Percentiles rank a stretch among this genome's conserved stretches.
Evolutionary conservation across 305 asterid species (phyloP).

Genomic region (Fraxinus greggii): DNA sequence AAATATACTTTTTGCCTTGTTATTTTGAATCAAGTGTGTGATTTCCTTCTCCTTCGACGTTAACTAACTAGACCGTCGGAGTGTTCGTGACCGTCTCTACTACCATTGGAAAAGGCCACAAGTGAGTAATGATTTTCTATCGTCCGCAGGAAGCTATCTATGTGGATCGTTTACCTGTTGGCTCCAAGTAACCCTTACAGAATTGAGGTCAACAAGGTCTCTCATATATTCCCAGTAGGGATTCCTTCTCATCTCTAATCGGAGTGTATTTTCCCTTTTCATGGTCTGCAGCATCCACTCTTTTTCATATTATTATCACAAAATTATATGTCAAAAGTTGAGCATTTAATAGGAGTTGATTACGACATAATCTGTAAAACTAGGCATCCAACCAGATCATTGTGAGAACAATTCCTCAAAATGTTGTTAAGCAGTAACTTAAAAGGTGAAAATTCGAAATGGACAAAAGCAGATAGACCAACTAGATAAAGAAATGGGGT

Average conservation of each 20-base stretch:
- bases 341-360: not conserved
- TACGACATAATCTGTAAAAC: not conserved
- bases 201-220: conserved; percentile 28
- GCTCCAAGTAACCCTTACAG: too few relatives aligned
- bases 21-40: too few relatives aligned
- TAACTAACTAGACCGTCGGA: too few relatives aligned
- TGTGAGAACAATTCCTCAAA: not conserved
- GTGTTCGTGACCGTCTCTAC: too few relatives aligned
- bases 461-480: not conserved
- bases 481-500: not conserved
- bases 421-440: not conserved
- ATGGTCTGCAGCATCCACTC: conserved; percentile 36
- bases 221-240: conserved; percentile 72
- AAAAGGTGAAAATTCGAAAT: not conserved
- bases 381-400: not conserved
- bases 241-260: conserved; percentile 68
- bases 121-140: too few relatives aligned
- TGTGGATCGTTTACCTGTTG: too few relatives aligned
- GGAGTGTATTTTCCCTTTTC: conserved; percentile 57
- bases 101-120: too few relatives aligned
- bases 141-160: too few relatives aligned
- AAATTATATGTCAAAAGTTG: not conserved
- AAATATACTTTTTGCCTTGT: too few relatives aligned
- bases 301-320: not conserved
- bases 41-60: too few relatives aligned